Evolutionary conservation across 139 green algal genomes (phyloP), one percentile per base, ranked within the genome.

Genomic region (Micromonas pusilla): DNA sequence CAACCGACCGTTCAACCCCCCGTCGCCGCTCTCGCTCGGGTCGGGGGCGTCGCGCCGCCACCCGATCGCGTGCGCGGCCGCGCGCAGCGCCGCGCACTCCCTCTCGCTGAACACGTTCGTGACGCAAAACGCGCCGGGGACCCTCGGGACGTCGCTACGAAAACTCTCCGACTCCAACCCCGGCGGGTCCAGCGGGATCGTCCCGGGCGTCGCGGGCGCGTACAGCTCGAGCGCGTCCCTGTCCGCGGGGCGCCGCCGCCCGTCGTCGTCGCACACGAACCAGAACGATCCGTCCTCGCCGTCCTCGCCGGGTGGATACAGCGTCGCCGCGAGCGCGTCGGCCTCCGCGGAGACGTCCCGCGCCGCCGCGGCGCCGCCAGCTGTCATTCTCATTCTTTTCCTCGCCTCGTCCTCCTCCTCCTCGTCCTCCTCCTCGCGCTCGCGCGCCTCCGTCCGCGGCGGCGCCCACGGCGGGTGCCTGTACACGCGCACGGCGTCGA

Each of bases 191-290:
- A 75, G 37, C 30, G 38, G 9, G 5, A 75, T 63, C 19, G 33
- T 34, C 9, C 4, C 25, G 20, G 68, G 20, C 20, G 31, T 30
- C 21, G 38, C 37, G 5, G 68, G 37, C 38, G 37, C 37, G 25
- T 36, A 75, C 16, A 75, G 68, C 36, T 53, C 30, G 2, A 75
- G 36, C 5, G 68, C n/a, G 1, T 62, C 23, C 26, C 68, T 16
- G 30, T 75, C 38, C 36, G 68, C 68, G 20, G 68, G 68, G 1
- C 68, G 36, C 33, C 68, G 36, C 23, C 68, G 68, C 19, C 68
- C 68, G 37, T 75, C 68, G 37, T 75, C 68, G 2, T 63, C 36
- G 37, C 68, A 75, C 37, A 60, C 37, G 30, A 75, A n/a, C 20
- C 31, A 4, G 31, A 75, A 75, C 5, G 34, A 33, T 36, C 23